These are phyloP conservation scores for Sporothrix schenckii DNA, from an alignment of 2,329 filamentous ascomycete genomes.

Conservation along the genomic window DNA sequence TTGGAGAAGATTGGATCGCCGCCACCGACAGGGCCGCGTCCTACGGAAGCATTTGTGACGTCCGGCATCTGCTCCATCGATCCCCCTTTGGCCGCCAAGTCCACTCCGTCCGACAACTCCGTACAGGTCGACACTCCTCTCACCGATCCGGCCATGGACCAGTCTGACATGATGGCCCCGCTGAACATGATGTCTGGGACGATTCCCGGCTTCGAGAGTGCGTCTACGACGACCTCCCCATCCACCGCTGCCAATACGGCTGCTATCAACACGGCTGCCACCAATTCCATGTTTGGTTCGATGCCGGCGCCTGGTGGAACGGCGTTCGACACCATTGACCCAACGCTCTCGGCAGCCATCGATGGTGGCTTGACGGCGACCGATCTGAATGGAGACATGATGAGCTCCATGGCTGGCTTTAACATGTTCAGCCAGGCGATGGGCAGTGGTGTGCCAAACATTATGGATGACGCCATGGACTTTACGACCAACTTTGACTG, in stretches of 20 bases:
- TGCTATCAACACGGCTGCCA: slow-evolving; percentile 34
- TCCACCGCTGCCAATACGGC: background rate
- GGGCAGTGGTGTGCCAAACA: background rate
- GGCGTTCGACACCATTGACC: slow-evolving; percentile 52
- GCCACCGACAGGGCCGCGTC: background rate
- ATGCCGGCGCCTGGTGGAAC: slow-evolving; percentile 48
- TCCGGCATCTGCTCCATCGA: background rate
- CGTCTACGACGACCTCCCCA: background rate
- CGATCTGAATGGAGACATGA: slow-evolving; percentile 45
- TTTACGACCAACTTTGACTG: slow-evolving; percentile 60
- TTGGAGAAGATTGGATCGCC: slow-evolving; percentile 68
- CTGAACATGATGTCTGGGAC: slow-evolving; percentile 50
- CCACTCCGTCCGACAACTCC: slow-evolving; percentile 23
- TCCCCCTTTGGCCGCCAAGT: background rate
- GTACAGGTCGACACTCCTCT: slow-evolving; percentile 24
- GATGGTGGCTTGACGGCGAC: slow-evolving; percentile 39
- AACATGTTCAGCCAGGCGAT: slow-evolving; percentile 54
- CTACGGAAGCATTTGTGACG: slow-evolving; percentile 12
- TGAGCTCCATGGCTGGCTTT: slow-evolving; percentile 39
- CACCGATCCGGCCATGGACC: slow-evolving; percentile 43
- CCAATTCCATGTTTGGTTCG: slow-evolving; percentile 38
- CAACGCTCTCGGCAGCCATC: slow-evolving; percentile 39
- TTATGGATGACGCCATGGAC: slow-evolving; percentile 46
- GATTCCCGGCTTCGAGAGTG: slow-evolving; percentile 34
- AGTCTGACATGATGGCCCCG: slow-evolving; percentile 45